phyloP scores from a whole-genome alignment of 192 early-diverging fungal genomes.

The Entomortierella chlamydospora region DNA sequence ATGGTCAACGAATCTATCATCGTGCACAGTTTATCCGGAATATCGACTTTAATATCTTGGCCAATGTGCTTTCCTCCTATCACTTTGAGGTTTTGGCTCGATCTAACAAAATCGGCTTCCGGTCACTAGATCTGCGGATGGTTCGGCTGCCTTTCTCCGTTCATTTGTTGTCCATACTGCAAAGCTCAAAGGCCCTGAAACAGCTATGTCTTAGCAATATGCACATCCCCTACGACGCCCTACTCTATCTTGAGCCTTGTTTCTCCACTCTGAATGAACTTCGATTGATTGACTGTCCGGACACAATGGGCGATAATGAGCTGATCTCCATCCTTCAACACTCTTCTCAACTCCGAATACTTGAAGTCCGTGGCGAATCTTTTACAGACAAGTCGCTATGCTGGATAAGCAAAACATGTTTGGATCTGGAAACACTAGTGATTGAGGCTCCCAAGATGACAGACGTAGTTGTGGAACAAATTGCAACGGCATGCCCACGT shows the following conservation, averaged over 20 bases:
- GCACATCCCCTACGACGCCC: slow-evolving; percentile 9
- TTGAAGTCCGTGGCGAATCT: slow-evolving; percentile 37
- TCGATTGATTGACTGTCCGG: slow-evolving; percentile 21
- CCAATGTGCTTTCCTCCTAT: slow-evolving; percentile 1
- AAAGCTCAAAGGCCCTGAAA: slow-evolving; percentile 12
- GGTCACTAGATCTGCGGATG: slow-evolving; percentile 25
- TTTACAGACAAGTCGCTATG: slow-evolving; percentile 40
- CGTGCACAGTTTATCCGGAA: slow-evolving; percentile 43
- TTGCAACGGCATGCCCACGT: slow-evolving; percentile 19
- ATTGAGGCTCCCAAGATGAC: slow-evolving; percentile 34
- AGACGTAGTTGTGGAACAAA: slow-evolving; percentile 7
- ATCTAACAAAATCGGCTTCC: slow-evolving; percentile 35
- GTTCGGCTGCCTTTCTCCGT: slow-evolving; percentile 33
- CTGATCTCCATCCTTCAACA: slow-evolving; percentile 12
- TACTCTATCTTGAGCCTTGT: slow-evolving; percentile 30
- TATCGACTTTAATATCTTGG: slow-evolving; percentile 23
- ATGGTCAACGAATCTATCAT: slow-evolving; percentile 42
- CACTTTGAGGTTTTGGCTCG: slow-evolving; percentile 51
- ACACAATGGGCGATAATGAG: slow-evolving; percentile 20
- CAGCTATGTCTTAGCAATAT: slow-evolving; percentile 11
- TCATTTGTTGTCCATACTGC: slow-evolving; percentile 38
- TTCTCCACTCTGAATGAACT: slow-evolving; percentile 17
- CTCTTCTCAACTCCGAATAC: slow-evolving; percentile 15
- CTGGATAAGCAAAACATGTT: slow-evolving; percentile 28
- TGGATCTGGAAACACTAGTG: slow-evolving; percentile 22